Evolutionary conservation across 176 grass and related monocot species (phyloP), one percentile per base, ranked within the genome.

Genomic region (Panicum miliaceum): DNA sequence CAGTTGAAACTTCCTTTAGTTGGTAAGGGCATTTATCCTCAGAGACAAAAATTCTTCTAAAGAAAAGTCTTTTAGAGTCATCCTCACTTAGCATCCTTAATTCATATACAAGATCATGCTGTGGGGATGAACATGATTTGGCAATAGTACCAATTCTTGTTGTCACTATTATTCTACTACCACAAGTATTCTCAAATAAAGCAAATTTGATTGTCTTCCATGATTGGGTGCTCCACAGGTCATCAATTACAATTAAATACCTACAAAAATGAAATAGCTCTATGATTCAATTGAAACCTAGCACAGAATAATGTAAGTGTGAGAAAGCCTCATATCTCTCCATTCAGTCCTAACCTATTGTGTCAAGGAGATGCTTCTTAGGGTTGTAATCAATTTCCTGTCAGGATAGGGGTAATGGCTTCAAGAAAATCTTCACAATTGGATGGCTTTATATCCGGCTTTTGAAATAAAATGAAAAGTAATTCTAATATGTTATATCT

Each of bases 131-230:
- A 75, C 85, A 91, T 76, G 81, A 81, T 56, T 59, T 91, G 20
- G 89, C 85, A 68, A 88, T 20, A 32, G 85, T 81, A 75, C 19
- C 1, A 18, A 81, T 88, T 68, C 89, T 86, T 75, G 89, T 81
- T 64, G 85, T 91, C 22, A 64, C 75, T 14, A 91, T 46, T 69
- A 91, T 64, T 77, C 85, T 80, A 76, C 89, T 91, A 29, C 89
- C 89, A 65, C 6, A n/a, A 56, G n/a, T 53, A 71, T 91, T 91
- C 6, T 82, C 66, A 50, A 22, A 3, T 11, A 86, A 86, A 34
- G 84, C 46, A 67, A 51, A 78, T 65, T 86, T 86, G 8, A 90
- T 63, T 29, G 18, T 82, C 16, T 82, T 86, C 88, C 88, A 90
- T 20, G 65, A 65, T 67, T 82, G 37, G 8, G 14, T 65, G 35